Percentiles rank a stretch among this genome's conserved stretches.
phyloP scores from a whole-genome alignment of 805 yeast genomes.

The Starmerella ratchasimensis region DNA sequence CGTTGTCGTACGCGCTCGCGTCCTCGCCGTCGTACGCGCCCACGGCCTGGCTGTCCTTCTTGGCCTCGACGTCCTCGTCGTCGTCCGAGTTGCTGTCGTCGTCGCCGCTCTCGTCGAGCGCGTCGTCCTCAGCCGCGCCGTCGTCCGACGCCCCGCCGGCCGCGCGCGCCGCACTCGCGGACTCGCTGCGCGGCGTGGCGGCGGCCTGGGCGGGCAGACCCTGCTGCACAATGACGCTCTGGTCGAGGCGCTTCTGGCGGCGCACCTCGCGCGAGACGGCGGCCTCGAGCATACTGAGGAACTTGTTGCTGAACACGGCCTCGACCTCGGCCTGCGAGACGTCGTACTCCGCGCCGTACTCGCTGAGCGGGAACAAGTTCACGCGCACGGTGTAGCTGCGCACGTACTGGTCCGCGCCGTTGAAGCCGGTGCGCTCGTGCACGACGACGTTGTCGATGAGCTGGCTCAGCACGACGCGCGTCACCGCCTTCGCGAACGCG shows the following conservation, averaged over 20 bases:
- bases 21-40: conserved; percentile 77
- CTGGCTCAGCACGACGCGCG: conserved; percentile 74
- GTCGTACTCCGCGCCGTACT: conserved; percentile 81
- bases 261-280: conserved; percentile 68
- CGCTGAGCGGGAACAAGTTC: conserved; percentile 58
- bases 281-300: conserved; percentile 56
- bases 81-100: conserved; percentile 94
- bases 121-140: conserved; percentile 28
- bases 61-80: conserved; percentile 80
- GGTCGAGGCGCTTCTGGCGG: conserved; percentile 49
- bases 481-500: conserved; percentile 80
- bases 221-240: conserved; percentile 28
- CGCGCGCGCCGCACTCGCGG: conserved; percentile 23
- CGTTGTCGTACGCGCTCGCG: conserved; percentile 25
- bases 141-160: conserved; percentile 12
- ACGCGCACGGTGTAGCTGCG: conserved; percentile 67
- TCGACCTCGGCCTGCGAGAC: conserved; percentile 69
- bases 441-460: conserved; percentile 74
- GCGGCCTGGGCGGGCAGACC: conserved; percentile 27
- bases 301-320: conserved; percentile 45
- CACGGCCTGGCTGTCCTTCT: conserved; percentile 72
- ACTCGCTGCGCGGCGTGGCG: conserved; percentile 30
- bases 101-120: conserved; percentile 39
- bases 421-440: conserved; percentile 70
- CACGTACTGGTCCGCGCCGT: conserved; percentile 32